Base-by-base conservation (phyloP, 176 grass and related monocot genomes). In the Secale cereale region DNA sequence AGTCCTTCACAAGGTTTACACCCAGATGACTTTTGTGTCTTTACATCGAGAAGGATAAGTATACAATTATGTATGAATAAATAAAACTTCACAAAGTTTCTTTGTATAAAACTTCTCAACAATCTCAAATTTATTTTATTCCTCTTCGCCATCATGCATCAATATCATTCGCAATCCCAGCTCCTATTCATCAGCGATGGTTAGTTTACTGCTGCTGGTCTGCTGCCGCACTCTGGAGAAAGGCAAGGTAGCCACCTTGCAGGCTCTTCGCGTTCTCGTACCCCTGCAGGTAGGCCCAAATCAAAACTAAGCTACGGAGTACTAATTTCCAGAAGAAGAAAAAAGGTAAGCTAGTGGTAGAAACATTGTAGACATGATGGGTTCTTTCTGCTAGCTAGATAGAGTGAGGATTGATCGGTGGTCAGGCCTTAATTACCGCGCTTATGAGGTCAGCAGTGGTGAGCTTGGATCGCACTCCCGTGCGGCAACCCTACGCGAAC, bases 191-290 rank as follows among this genome's bases (percentile, higher is more conserved):
- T 10, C 7, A 16, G 5, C 27, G 29, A 28, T 10, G 28, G 2
- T n/a, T 64, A 75, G 68, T 36, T 36, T 8, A 36, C 35, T 36
- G 35, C 35, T 36, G 35, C 35, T 36, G 35, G 35, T 36, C 35
- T 36, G 7, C 35, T 36, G 35, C 35, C 35, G 68, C 59, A 27
- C 81, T 67, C 15, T 25, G 68, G 41, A 75, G 59, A 43, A 89
- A 85, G 61, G 82, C 74, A 9, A 45, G 77, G 46, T 76, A 85
- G 14, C 87, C 87, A 64, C 87, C 87, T 76, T 46, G n/a, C 10
- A 89, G 87, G 16, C 76, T 89, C 35, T 32, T 89, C 13, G 35
- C 77, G 3, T 89, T 89, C 76, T 69, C 76, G 70, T 69, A 89
- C 16, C 70, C 82, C 82, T 89, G 77, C 37, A 60, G 26, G 65